Base-by-base conservation (phyloP, 768 basidiomycete genomes). In the Rhizopogon rudus region DNA sequence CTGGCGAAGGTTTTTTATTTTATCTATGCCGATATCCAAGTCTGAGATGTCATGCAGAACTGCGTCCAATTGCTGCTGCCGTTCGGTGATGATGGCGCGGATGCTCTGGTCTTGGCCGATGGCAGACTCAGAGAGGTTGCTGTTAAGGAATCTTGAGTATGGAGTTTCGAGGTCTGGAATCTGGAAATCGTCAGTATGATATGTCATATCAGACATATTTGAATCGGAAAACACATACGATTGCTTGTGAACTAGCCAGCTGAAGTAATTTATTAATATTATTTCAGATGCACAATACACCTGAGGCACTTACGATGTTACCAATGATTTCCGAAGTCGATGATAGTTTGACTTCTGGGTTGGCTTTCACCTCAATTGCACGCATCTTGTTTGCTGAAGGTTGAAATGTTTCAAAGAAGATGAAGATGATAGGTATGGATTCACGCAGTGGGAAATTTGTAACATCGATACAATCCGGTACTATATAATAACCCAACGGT, bases 31-130 rank as follows among this genome's bases (percentile, higher is more conserved):
- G 6, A 25, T 52, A 22, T 57, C 56, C 14, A 66, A 56, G 3
- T 6, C 6, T 12, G 37, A 40, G 22, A 67, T 54, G 10, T 67
- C 56, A 4, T 28, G 3, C 41, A 52, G 54, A 29, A 58, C 48
- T 8, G 62, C 51, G 40, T 31, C 20, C 35, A 65, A 55, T 22
- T 65, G 64, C 31, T 41, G 31, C 35, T 44, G 56, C 6, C 61
- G 58, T 13, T 63, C 52, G 17, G 31, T n/a, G 10, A 65, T 20
- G 46, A 67, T 65, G 16, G 54, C 16, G 1, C 44, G 31, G 44
- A 67, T 56, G 5, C 39, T 33, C 3, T 35, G 63, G 8, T 56
- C 17, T 12, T 65, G 40, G 6, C 53, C 53, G 1, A 63, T 57
- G 13, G 25, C 25, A 25, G 25, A 25, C 25, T 44, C 60, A 13